A percentile compares a stretch with the other conserved stretches of the same genome.
These are phyloP conservation scores for Cercospora beticola DNA, from an alignment of 2,329 filamentous ascomycete species.

Conservation along the genomic window DNA sequence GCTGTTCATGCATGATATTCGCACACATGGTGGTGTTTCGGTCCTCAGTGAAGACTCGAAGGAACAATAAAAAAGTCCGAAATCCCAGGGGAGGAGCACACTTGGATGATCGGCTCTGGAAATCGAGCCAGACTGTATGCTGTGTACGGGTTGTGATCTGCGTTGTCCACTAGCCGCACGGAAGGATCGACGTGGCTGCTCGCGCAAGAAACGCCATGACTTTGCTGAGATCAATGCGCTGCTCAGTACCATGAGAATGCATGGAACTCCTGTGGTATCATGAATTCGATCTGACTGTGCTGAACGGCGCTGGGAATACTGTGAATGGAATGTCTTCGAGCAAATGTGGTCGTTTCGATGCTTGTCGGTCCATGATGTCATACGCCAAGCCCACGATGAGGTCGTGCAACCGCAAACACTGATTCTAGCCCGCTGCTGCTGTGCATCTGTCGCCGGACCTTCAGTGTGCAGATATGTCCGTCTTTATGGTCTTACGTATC, in stretches of 20 bases:
- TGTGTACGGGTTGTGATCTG: neutral
- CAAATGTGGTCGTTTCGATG: neutral
- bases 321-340: too few relatives aligned
- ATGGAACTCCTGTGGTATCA: too few relatives aligned
- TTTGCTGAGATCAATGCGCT: neutral
- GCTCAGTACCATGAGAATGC: neutral
- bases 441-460: neutral
- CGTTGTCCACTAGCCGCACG: neutral
- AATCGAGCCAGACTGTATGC: neutral
- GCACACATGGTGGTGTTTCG: neutral
- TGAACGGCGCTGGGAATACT: too few relatives aligned
- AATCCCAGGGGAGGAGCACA: neutral
- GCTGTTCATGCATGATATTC: neutral
- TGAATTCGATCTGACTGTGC: too few relatives aligned
- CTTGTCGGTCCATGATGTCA: neutral
- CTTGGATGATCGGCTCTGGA: neutral
- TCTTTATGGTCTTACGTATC: too few relatives aligned
- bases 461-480: neutral
- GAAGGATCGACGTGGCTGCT: neutral
- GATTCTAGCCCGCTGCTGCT: too few relatives aligned
- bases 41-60: neutral
- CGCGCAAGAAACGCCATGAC: neutral
- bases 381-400: neutral
- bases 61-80: neutral
- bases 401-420: neutral